phyloP scores from a whole-genome alignment of 106 monocot species.

The Gastrodia elata region DNA sequence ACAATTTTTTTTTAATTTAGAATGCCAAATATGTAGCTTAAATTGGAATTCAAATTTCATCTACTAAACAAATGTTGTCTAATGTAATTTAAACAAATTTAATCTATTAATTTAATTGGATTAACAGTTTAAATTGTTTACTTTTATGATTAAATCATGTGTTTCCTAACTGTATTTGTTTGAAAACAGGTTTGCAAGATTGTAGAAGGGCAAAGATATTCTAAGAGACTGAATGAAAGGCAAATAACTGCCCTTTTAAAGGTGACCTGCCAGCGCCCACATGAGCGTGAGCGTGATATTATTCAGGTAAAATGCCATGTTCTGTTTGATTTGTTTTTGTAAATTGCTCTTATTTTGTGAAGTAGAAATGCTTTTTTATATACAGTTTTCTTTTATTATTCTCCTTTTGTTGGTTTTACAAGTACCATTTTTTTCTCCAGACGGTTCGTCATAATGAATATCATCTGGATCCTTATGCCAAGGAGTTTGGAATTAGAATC shows the following conservation, averaged over 20 bases:
- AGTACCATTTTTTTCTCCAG: slow-evolving; percentile 8
- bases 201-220: slow-evolving; percentile 40
- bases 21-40: no score
- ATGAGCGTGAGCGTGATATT: slow-evolving; percentile 43
- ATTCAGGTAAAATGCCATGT: slow-evolving; percentile 16
- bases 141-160: not conserved
- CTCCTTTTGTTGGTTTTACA: not conserved
- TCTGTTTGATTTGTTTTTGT: not conserved
- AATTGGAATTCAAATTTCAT: no score
- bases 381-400: not conserved
- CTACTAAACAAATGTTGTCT: no score
- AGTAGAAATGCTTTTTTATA: not conserved
- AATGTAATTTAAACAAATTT: no score
- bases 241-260: slow-evolving; percentile 47
- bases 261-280: slow-evolving; percentile 49
- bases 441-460: slow-evolving; percentile 47
- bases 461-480: slow-evolving; percentile 40
- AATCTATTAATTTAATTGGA: no score
- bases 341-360: not conserved
- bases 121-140: no score
- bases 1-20: no score
- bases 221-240: slow-evolving; percentile 50
- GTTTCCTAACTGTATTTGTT: not conserved
- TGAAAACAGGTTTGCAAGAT: slow-evolving; percentile 46
- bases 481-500: slow-evolving; percentile 58